A percentile compares a stretch with the other conserved stretches of the same genome.
phyloP scores from a whole-genome alignment of 2,329 filamentous ascomycete genomes.

The Aureobasidium melanogenum region DNA sequence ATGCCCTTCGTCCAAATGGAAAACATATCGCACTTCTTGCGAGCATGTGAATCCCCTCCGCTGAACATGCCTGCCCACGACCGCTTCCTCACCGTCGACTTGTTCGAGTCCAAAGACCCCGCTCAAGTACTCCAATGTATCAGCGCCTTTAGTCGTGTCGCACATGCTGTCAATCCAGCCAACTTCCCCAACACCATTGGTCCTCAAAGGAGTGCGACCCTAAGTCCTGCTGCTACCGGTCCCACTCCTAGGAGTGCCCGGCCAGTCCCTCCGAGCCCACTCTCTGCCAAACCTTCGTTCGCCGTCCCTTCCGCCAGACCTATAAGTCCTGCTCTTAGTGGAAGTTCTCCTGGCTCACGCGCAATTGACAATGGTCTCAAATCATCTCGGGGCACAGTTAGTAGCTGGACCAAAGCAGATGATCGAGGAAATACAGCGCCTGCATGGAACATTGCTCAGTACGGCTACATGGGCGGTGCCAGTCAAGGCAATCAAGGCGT shows the following conservation, averaged over 20 bases:
- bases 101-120: conserved; percentile 92
- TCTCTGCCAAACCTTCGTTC: conserved; percentile 16
- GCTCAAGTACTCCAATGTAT: conserved; percentile 92
- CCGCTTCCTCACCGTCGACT: conserved; percentile 91
- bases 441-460: conserved; percentile 97
- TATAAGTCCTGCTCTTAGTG: conserved; percentile 39
- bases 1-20: conserved; percentile 99
- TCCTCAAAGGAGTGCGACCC: conserved; percentile 50
- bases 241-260: not conserved
- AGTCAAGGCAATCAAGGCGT: conserved; percentile 94
- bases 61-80: conserved; percentile 88
- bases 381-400: conserved; percentile 50
- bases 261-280: not conserved
- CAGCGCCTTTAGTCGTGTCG: conserved; percentile 80
- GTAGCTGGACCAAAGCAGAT: conserved; percentile 80
- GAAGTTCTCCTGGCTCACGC: conserved; percentile 51
- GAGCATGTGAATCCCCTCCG: conserved; percentile 74
- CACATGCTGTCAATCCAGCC: conserved; percentile 63
- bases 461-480: conserved; percentile 95
- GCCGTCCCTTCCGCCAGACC: conserved; percentile 25
- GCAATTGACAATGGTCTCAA: conserved; percentile 38
- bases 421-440: conserved; percentile 76
- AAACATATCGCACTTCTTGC: conserved; percentile 93
- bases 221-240: conserved; percentile 29
- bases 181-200: conserved; percentile 71